Evolutionary conservation across 1,284 basidiomycete genomes (phyloP).

Genomic region (Erythrobasidium hasegawianum): DNA sequence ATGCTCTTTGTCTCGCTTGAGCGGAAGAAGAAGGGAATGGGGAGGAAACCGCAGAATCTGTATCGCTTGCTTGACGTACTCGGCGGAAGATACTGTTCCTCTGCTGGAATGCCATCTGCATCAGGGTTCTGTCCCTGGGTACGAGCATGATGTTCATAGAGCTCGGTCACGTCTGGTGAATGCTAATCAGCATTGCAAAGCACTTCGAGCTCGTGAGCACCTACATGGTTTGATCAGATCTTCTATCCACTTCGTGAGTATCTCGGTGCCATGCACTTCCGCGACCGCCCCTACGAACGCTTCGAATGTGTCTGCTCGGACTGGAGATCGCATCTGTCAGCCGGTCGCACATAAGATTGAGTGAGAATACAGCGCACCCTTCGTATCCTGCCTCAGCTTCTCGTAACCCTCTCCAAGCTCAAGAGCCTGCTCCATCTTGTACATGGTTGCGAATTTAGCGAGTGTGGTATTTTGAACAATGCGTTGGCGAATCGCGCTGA

Average conservation of each 20-base stretch:
- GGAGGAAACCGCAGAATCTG: conserved; percentile 27
- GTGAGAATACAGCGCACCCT: conserved; percentile 8
- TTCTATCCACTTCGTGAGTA: conserved; percentile 24
- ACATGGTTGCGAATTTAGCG: conserved; percentile 23
- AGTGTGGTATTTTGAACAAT: conserved; percentile 32
- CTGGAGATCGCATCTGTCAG: background rate
- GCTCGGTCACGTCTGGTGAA: conserved; percentile 18
- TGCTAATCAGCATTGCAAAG: background rate
- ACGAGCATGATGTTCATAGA: conserved; percentile 25
- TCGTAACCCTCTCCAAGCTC: conserved; percentile 18
- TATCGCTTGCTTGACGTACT: background rate
- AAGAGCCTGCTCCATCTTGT: conserved; percentile 35
- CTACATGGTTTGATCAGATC: conserved; percentile 31
- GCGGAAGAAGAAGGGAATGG: conserved; percentile 23
- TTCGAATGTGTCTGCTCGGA: conserved; percentile 29
- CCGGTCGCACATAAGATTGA: background rate
- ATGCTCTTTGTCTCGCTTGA: conserved; percentile 27
- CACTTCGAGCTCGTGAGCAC: background rate
- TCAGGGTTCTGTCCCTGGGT: background rate
- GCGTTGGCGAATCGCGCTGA: conserved; percentile 25
- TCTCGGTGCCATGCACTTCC: conserved; percentile 20
- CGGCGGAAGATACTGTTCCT: background rate
- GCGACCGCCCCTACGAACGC: conserved; percentile 32
- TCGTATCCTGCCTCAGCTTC: conserved; percentile 17
- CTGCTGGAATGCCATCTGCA: background rate